A percentile compares a stretch with the other conserved stretches of the same genome.
Conservation (phyloP, 176 grass and related monocot species). For the Luzula sylvatica region DNA sequence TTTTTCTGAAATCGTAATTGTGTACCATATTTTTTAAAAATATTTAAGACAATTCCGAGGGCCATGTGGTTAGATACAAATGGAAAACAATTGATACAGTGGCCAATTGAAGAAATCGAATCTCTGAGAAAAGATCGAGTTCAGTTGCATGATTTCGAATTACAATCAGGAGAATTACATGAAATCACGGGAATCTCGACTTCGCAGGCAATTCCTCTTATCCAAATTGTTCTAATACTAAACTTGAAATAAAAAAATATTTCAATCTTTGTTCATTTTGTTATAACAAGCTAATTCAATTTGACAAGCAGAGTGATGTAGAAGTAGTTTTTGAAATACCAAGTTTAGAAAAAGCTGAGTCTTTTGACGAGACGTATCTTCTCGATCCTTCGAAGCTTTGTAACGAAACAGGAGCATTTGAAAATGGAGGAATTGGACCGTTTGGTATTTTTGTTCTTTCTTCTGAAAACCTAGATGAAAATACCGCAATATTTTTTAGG, state of each 20-base stretch:
- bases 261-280: background rate
- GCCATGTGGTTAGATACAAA: constrained; percentile 48
- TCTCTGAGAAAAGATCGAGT: constrained; percentile 38
- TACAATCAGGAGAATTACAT: constrained; percentile 24
- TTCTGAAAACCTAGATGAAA: constrained; percentile 41
- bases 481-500: constrained; percentile 69
- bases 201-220: constrained; percentile 22
- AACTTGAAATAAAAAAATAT: background rate
- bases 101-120: constrained; percentile 72
- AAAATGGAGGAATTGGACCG: constrained; percentile 46
- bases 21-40: background rate
- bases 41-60: constrained; percentile 44
- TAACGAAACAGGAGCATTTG: constrained; percentile 33
- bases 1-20: background rate
- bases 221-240: background rate
- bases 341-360: constrained; percentile 32
- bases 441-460: constrained; percentile 64
- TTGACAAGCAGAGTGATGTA: constrained; percentile 36
- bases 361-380: constrained; percentile 26
- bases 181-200: constrained; percentile 48
- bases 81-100: constrained; percentile 55
- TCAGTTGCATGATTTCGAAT: constrained; percentile 18
- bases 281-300: background rate
- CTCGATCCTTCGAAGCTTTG: constrained; percentile 52
- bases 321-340: constrained; percentile 39